Percentiles rank a stretch among this genome's conserved stretches.
Evolutionary conservation across 352 stramenopile species (phyloP).

Genomic region (Aphanomyces euteiches): DNA sequence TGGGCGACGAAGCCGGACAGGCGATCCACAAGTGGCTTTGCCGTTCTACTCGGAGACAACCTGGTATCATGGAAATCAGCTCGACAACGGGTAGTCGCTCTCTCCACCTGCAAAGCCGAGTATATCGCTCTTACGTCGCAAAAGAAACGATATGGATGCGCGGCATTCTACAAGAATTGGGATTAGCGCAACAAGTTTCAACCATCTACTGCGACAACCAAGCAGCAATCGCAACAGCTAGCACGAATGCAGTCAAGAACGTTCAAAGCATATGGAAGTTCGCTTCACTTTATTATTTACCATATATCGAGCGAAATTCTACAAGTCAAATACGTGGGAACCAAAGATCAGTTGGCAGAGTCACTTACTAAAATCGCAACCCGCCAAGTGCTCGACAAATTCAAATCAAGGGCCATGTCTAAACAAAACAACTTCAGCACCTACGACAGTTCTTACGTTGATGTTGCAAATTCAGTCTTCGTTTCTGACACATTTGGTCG

Average conservation of each 20-base stretch:
- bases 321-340: too few relatives aligned
- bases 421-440: too few relatives aligned
- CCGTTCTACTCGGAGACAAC: background rate
- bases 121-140: conserved; percentile 31
- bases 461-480: too few relatives aligned
- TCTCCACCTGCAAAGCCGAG: conserved; percentile 33
- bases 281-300: too few relatives aligned
- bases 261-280: conserved; percentile 36
- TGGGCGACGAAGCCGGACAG: conserved; percentile 18
- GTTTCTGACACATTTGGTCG: too few relatives aligned
- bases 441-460: too few relatives aligned
- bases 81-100: conserved; percentile 21
- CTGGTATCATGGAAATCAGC: conserved; percentile 3
- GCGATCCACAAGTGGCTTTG: conserved; percentile 6
- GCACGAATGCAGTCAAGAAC: conserved; percentile 12
- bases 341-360: too few relatives aligned
- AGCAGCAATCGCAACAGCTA: conserved; percentile 18
- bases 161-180: conserved; percentile 14
- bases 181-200: conserved; percentile 6
- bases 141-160: conserved; percentile 31
- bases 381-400: too few relatives aligned
- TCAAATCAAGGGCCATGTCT: too few relatives aligned
- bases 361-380: too few relatives aligned
- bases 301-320: too few relatives aligned
- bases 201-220: conserved; percentile 31